Conservation (phyloP, 1,284 basidiomycete species). For the Pseudozyma flocculosa region DNA sequence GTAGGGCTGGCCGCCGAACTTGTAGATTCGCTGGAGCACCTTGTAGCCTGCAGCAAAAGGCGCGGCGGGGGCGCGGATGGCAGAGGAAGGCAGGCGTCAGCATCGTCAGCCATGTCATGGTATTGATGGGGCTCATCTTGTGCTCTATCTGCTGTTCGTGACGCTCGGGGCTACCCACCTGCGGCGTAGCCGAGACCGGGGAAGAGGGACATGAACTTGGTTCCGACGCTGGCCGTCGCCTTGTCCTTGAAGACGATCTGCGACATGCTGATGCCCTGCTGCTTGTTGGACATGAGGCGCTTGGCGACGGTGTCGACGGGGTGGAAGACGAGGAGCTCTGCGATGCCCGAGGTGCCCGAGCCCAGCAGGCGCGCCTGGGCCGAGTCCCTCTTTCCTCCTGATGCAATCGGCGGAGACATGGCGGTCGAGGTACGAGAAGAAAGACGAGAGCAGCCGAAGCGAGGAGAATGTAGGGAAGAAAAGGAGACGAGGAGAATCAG, state of each 20-base stretch:
- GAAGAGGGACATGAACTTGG: conserved; percentile 86
- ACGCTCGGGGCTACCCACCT: conserved; percentile 11
- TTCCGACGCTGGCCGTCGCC: conserved; percentile 66
- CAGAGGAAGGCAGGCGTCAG: neutral
- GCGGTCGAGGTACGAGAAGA: too few relatives aligned
- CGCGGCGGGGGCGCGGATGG: neutral
- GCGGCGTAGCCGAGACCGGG: conserved; percentile 95
- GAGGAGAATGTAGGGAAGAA: too few relatives aligned
- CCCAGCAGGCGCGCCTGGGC: conserved; percentile 87
- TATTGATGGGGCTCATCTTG: too few relatives aligned
- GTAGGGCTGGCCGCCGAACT: conserved; percentile 97
- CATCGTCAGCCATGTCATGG: too few relatives aligned
- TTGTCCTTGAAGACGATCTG: conserved; percentile 83
- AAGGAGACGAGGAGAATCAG: too few relatives aligned
- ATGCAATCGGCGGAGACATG: conserved; percentile 46
- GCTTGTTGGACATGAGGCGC: conserved; percentile 87
- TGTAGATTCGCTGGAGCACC: conserved; percentile 62
- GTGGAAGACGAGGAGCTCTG: conserved; percentile 73
- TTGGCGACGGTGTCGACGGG: conserved; percentile 86
- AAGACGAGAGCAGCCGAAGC: too few relatives aligned
- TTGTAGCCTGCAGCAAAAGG: conserved; percentile 68
- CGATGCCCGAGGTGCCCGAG: conserved; percentile 76
- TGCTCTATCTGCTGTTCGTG: too few relatives aligned
- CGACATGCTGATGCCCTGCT: conserved; percentile 62
- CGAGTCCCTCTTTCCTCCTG: conserved; percentile 66